phyloP scores from a whole-genome alignment of 2,329 filamentous ascomycete species.

The Dactylellina drechsleri region DNA sequence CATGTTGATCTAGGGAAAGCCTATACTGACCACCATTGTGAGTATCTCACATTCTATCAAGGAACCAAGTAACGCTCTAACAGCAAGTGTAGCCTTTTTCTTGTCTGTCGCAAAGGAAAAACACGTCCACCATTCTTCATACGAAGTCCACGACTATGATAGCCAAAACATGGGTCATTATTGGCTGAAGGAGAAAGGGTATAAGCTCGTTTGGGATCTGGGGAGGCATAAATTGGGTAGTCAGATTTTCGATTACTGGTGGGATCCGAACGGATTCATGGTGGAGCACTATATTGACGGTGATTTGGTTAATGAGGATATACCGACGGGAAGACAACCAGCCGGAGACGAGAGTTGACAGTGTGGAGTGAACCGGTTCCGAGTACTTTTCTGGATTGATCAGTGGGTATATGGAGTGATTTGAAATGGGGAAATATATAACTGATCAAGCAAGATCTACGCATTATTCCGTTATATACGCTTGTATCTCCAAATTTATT shows the following conservation, averaged over 20 bases:
- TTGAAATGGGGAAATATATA: no score
- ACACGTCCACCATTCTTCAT: constrained; percentile 75
- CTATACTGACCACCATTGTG: constrained; percentile 67
- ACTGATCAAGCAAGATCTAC: no score
- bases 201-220: constrained; percentile 75
- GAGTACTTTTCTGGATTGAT: constrained; percentile 50
- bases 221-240: constrained; percentile 75
- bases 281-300: constrained; percentile 78
- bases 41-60: not conserved
- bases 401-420: no score
- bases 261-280: constrained; percentile 72
- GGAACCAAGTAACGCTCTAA: not conserved
- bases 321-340: constrained; percentile 63
- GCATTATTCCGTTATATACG: not conserved
- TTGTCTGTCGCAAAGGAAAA: constrained; percentile 57
- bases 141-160: constrained; percentile 78
- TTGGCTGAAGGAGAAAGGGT: constrained; percentile 72
- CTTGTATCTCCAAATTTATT: not conserved
- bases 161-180: constrained; percentile 76
- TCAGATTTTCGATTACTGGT: constrained; percentile 80
- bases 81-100: constrained; percentile 30
- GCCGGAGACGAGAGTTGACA: constrained; percentile 62
- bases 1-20: constrained; percentile 67
- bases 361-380: constrained; percentile 64
- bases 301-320: constrained; percentile 71